Conservation (phyloP, 768 basidiomycete species). For the Rhodosporidiobolus odoratus region DNA sequence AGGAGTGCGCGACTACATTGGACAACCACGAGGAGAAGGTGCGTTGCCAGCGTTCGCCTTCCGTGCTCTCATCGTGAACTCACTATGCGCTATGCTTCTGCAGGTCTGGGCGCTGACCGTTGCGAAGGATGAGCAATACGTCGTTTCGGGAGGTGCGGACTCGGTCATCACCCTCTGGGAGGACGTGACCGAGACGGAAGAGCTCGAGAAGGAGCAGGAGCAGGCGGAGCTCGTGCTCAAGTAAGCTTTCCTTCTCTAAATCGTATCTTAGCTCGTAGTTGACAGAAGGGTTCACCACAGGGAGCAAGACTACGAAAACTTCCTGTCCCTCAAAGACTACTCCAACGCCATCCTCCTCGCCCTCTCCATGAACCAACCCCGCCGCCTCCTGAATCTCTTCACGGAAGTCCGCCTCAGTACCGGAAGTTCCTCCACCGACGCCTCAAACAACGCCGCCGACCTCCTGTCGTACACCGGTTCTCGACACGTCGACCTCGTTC, state of each 20-base stretch:
- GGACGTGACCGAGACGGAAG: constrained; percentile 82
- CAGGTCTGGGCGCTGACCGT: constrained; percentile 96
- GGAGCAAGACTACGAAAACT: constrained; percentile 93
- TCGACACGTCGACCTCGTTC: constrained; percentile 69
- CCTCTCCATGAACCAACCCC: constrained; percentile 87
- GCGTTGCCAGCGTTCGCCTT: constrained; percentile 40
- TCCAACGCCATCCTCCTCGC: constrained; percentile 84
- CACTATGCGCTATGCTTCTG: background rate
- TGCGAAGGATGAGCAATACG: constrained; percentile 69
- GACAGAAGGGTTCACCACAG: constrained; percentile 49
- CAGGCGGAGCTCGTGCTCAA: constrained; percentile 70
- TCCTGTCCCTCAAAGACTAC: constrained; percentile 79
- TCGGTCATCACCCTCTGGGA: constrained; percentile 95
- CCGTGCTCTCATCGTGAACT: background rate
- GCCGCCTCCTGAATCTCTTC: constrained; percentile 75
- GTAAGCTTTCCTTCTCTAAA: constrained; percentile 53
- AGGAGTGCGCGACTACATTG: constrained; percentile 78
- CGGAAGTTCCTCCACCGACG: constrained; percentile 4
- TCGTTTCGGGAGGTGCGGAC: constrained; percentile 92
- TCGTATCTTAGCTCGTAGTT: background rate
- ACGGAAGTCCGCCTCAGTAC: constrained; percentile 52
- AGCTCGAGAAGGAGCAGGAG: constrained; percentile 65
- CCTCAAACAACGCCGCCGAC: constrained; percentile 36
- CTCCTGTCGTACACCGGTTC: constrained; percentile 58
- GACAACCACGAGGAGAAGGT: constrained; percentile 99